Evolutionary conservation across 768 basidiomycete genomes (phyloP), one percentile per base, ranked within the genome.

Genomic region (Psilocybe subaeruginosa): DNA sequence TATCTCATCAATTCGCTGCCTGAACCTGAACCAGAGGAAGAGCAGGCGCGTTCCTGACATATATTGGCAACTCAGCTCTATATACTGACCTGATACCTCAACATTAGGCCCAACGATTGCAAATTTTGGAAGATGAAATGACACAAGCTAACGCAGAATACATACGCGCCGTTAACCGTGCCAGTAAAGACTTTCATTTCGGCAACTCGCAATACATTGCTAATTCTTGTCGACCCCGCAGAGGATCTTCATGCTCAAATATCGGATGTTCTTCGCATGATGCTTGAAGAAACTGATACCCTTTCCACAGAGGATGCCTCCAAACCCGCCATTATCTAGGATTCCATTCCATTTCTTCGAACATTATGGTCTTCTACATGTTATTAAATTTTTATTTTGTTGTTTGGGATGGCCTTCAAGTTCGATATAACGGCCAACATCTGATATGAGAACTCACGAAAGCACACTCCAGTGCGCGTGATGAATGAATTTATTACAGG

Each of bases 1-100:
- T 89, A 86, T 68, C 82, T 96, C 51, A 92, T 97, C 54, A 84
- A 90, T 53, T 88, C 87, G 0, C 74, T 97, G 12, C 93, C 93
- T 0, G 85, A 85, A 41, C 89, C 90, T 2, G 93, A 94, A 70
- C 81, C 87, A 2, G 91, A 92, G 69, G 89, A 91, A 69, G 81
- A 81, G 19, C 92, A 93, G 81, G 92, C 87, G 59, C 29, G 78
- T 67, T 19, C 31, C 6, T 17, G 2, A 23, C 41, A 2, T 16
- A 43, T 16, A 8, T 4, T 43, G 14, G 11, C n/a, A 12, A 17
- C 14, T 43, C n/a, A 4, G 41, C 41, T 43, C 41, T 14, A 6
- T 16, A 0, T 11, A 35, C 33, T 41, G 9, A 37, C 30, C 29
- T 50, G 45, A 19, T 30, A 33, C 11, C 30, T 35, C 33, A 11